Evolutionary conservation across 129 eudicot species (phyloP).

Genomic region (Tanacetum coccineum): DNA sequence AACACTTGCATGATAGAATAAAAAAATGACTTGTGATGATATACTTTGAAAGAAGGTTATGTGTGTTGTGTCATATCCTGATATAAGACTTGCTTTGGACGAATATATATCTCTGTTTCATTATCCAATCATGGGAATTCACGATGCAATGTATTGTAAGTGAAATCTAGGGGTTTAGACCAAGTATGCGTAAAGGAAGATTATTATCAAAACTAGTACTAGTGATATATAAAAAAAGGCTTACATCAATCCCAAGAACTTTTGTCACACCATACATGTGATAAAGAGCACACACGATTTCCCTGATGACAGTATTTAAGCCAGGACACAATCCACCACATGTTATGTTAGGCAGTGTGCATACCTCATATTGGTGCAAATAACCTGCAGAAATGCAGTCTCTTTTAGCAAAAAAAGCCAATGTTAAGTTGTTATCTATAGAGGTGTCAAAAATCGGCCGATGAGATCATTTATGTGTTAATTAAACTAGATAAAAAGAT

Average conservation of each 20-base stretch:
- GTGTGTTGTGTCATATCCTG: no score
- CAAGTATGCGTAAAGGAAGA: no score
- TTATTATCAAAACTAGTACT: no score
- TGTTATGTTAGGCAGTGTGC: slow-evolving; percentile 77
- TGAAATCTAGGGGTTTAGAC: not conserved
- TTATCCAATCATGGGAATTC: not conserved
- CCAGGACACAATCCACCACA: slow-evolving; percentile 98
- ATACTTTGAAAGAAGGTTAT: no score
- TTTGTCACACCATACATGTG: slow-evolving; percentile 84
- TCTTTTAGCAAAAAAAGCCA: no score
- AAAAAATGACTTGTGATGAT: no score
- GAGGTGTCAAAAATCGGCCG: no score
- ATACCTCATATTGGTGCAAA: slow-evolving; percentile 85
- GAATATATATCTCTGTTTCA: not conserved
- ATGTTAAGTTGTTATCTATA: no score
- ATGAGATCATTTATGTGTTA: not conserved
- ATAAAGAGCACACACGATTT: slow-evolving; percentile 75
- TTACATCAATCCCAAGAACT: slow-evolving; percentile 89
- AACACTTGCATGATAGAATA: no score
- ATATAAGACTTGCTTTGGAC: not conserved
- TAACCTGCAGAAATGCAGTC: slow-evolving; percentile 53
- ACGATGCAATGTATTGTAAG: not conserved
- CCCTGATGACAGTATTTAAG: slow-evolving; percentile 89
- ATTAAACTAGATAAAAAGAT: no score
- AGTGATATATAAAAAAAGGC: slow-evolving; percentile 19